phyloP scores from a whole-genome alignment of 768 basidiomycete genomes.

The Hemileccinum rubropunctum region DNA sequence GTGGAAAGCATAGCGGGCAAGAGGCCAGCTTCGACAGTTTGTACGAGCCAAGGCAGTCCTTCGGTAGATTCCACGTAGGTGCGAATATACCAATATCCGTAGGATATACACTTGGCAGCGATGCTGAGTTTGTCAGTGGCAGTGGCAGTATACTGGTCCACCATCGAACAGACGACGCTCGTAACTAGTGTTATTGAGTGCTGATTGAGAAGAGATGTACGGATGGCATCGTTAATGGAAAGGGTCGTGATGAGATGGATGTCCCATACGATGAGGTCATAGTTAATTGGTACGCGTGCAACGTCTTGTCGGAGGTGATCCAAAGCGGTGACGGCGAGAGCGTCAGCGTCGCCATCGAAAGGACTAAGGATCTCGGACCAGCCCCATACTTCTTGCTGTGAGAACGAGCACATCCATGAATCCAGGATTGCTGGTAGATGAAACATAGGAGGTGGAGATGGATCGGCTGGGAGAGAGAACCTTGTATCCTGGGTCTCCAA shows the following conservation, averaged over 20 bases:
- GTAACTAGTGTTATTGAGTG: constrained; percentile 19
- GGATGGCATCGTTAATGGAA: constrained; percentile 24
- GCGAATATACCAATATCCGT: constrained; percentile 31
- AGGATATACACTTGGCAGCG: constrained; percentile 27
- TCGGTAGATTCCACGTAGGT: constrained; percentile 25
- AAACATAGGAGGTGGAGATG: constrained; percentile 1
- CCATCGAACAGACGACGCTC: constrained; percentile 15
- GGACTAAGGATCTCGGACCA: constrained; percentile 27
- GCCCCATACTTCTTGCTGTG: constrained; percentile 22
- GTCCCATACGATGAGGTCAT: constrained; percentile 30
- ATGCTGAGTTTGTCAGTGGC: constrained; percentile 1
- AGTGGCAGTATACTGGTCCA: constrained; percentile 2
- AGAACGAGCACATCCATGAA: constrained; percentile 27
- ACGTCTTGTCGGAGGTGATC: constrained; percentile 24
- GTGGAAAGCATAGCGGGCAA: constrained; percentile 24
- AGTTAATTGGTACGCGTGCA: constrained; percentile 20
- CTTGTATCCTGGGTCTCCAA: constrained; percentile 20
- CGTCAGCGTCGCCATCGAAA: constrained; percentile 16
- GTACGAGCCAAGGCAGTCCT: constrained; percentile 25
- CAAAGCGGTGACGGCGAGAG: constrained; percentile 23
- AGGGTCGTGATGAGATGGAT: constrained; percentile 27
- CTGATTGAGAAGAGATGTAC: constrained; percentile 22
- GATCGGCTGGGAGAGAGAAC: constrained; percentile 13
- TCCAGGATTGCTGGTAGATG: constrained; percentile 20
- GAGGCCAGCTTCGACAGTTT: constrained; percentile 25